Percentiles rank a stretch among this genome's conserved stretches.
Evolutionary conservation across 83 land plant genomes (phyloP).

Genomic region (Diphasiastrum complanatum): DNA sequence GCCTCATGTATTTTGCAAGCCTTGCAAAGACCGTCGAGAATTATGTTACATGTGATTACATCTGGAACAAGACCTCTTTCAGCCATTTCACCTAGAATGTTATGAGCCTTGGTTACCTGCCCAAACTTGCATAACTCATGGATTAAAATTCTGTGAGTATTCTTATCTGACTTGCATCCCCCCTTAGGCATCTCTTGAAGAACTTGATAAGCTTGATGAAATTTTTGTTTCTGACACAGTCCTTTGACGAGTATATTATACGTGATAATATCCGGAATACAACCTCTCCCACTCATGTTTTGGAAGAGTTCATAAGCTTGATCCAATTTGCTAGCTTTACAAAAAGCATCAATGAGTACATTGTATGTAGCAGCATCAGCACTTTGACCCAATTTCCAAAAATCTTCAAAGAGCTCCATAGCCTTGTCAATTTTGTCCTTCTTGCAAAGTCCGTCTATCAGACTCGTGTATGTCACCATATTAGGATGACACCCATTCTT

Average conservation of each 20-base stretch:
- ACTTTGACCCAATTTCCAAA: constrained; percentile 15
- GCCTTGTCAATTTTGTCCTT: constrained; percentile 26
- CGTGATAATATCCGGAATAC: constrained; percentile 15
- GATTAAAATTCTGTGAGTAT: constrained; percentile 31
- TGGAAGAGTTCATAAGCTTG: constrained; percentile 29
- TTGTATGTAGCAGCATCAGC: constrained; percentile 26
- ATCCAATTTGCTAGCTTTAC: constrained; percentile 18
- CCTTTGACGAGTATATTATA: constrained; percentile 25
- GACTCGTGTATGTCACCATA: constrained; percentile 32
- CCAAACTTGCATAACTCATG: background rate
- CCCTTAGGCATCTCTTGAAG: constrained; percentile 45
- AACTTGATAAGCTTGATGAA: constrained; percentile 35
- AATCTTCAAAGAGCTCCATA: constrained; percentile 22
- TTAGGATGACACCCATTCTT: constrained; percentile 41
- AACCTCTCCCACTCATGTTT: constrained; percentile 30
- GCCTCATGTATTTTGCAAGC: constrained; percentile 13
- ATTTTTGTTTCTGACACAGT: constrained; percentile 25
- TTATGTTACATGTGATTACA: background rate
- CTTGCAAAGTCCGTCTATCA: constrained; percentile 32
- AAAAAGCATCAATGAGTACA: constrained; percentile 33
- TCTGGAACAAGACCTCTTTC: background rate
- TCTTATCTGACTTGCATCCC: constrained; percentile 45
- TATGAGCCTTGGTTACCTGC: background rate
- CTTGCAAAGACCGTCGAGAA: constrained; percentile 46
- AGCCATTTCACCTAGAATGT: background rate